Conservation (phyloP, 805 yeast species). For the Starmerella bombi region DNA sequence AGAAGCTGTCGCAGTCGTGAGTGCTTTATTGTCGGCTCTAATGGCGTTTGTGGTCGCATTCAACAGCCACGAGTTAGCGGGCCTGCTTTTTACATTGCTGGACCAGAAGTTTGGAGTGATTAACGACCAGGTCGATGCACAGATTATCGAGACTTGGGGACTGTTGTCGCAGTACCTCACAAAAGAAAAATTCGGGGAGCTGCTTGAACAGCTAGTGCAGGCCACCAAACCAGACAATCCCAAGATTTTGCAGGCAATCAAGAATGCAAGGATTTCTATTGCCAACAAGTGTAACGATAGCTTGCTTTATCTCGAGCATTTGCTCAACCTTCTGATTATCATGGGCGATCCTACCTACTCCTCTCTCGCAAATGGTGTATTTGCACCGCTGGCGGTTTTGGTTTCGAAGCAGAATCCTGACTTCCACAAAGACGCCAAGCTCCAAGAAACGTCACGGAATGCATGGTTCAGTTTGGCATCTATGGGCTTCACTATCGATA, state of each 20-base stretch:
- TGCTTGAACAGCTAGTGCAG: slow-evolving; percentile 13
- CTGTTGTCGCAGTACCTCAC: slow-evolving; percentile 19
- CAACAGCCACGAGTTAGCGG: slow-evolving; percentile 53
- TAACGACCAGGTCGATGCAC: slow-evolving; percentile 18
- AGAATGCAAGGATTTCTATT: slow-evolving; percentile 38
- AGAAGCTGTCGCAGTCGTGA: slow-evolving; percentile 20
- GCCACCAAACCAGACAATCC: slow-evolving; percentile 16
- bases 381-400: slow-evolving; percentile 63
- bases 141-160: slow-evolving; percentile 28
- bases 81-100: slow-evolving; percentile 66
- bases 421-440: slow-evolving; percentile 31
- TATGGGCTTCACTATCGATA: slow-evolving; percentile 62
- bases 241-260: slow-evolving; percentile 28
- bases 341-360: slow-evolving; percentile 65
- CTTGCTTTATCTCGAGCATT: slow-evolving; percentile 45
- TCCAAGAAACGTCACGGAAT: slow-evolving; percentile 36
- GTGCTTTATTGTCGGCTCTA: slow-evolving; percentile 17
- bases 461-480: slow-evolving; percentile 90
- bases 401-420: slow-evolving; percentile 36
- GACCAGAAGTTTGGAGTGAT: slow-evolving; percentile 30
- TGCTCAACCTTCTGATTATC: slow-evolving; percentile 52
- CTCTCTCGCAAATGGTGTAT: slow-evolving; percentile 26
- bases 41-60: slow-evolving; percentile 17
- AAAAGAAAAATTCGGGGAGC: slow-evolving; percentile 14
- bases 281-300: slow-evolving; percentile 23